Percentiles rank a stretch among this genome's conserved stretches.
Conservation (phyloP, 768 basidiomycete species). For the Podaxis sp. region DNA sequence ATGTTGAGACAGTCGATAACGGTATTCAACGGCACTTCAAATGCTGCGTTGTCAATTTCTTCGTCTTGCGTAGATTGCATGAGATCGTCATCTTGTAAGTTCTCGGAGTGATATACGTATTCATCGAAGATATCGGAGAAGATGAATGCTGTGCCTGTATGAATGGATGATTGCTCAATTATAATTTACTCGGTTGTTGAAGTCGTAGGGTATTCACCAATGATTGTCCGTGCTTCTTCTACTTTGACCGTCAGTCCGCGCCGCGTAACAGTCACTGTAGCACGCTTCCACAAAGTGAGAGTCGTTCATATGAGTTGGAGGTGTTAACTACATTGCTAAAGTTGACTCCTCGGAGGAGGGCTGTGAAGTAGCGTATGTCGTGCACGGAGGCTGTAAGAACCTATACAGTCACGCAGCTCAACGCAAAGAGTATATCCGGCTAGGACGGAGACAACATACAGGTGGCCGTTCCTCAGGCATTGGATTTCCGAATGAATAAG, state of each 20-base stretch:
- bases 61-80: constrained; percentile 18
- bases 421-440: not conserved
- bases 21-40: constrained; percentile 83
- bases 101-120: constrained; percentile 21
- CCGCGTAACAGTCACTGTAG: constrained; percentile 68
- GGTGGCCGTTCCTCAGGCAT: constrained; percentile 12
- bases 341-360: constrained; percentile 78
- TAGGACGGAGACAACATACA: not conserved
- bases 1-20: constrained; percentile 91
- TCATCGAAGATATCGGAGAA: constrained; percentile 14
- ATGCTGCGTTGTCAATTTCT: constrained; percentile 42
- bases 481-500: not conserved
- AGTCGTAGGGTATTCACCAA: constrained; percentile 50
- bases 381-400: constrained; percentile 72
- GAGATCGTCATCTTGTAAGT: constrained; percentile 17
- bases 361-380: constrained; percentile 80
- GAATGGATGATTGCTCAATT: not conserved
- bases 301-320: not conserved
- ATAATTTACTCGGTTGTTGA: not conserved
- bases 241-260: constrained; percentile 76
- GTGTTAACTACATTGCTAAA: constrained; percentile 61
- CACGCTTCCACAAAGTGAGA: constrained; percentile 49
- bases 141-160: not conserved
- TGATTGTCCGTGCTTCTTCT: constrained; percentile 80
- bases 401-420: constrained; percentile 22